phyloP scores from a whole-genome alignment of 306 rosid genomes.

The Vigna radiata region DNA sequence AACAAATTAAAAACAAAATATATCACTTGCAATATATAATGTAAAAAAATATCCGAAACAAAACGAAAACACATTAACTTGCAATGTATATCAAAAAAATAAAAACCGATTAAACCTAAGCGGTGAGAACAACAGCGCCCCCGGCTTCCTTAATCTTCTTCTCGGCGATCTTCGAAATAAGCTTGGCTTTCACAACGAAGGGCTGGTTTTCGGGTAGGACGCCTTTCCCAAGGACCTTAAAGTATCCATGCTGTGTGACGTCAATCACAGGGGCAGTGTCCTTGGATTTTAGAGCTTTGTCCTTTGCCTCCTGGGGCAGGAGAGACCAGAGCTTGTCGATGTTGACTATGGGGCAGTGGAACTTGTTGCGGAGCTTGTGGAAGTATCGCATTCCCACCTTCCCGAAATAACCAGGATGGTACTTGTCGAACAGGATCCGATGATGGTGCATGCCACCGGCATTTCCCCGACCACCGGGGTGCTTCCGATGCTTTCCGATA shows the following conservation, averaged over 20 bases:
- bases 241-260: conserved; percentile 70
- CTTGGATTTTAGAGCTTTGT: conserved; percentile 60
- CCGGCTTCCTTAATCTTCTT: conserved; percentile 95
- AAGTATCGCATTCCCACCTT: conserved; percentile 92
- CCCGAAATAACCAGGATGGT: conserved; percentile 87
- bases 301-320: conserved; percentile 73
- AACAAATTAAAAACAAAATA: neutral
- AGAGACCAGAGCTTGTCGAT: conserved; percentile 82
- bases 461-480: conserved; percentile 89
- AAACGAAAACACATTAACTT: neutral
- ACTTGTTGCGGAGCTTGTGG: conserved; percentile 84
- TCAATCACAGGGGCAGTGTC: conserved; percentile 68
- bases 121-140: conserved; percentile 83
- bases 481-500: conserved; percentile 87
- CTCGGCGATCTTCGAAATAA: conserved; percentile 77
- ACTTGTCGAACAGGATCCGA: conserved; percentile 90
- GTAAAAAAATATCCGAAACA: neutral
- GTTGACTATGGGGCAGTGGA: conserved; percentile 78
- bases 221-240: conserved; percentile 85
- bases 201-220: conserved; percentile 66
- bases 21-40: neutral
- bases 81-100: neutral
- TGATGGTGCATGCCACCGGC: conserved; percentile 99
- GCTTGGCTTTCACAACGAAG: conserved; percentile 82
- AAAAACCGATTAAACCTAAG: conserved; percentile 55